These are phyloP conservation scores for Coemansia brasiliensis DNA, from an alignment of 192 early-diverging fungal genomes.

Conservation along the genomic window DNA sequence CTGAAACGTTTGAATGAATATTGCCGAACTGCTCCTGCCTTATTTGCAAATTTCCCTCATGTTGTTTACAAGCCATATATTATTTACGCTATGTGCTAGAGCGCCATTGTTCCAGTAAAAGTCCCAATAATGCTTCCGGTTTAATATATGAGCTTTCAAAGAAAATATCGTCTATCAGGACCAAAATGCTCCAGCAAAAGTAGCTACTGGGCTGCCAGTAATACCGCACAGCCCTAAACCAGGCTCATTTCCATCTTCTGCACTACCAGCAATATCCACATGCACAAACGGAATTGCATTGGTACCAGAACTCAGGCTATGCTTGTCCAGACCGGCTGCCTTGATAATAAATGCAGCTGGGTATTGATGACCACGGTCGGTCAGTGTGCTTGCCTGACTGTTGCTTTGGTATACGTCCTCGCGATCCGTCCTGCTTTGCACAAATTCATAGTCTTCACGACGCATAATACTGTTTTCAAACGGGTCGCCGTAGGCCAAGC, in stretches of 20 bases:
- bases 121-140: no score
- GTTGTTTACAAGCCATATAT: no score
- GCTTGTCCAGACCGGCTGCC: constrained; percentile 73
- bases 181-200: constrained; percentile 74
- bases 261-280: constrained; percentile 80
- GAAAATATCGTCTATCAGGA: constrained; percentile 4
- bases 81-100: no score
- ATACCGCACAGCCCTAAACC: constrained; percentile 70
- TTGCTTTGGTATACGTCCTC: constrained; percentile 89
- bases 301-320: constrained; percentile 62
- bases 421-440: constrained; percentile 62
- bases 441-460: constrained; percentile 71
- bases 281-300: constrained; percentile 79
- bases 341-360: constrained; percentile 81
- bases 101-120: no score
- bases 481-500: constrained; percentile 73
- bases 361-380: constrained; percentile 81
- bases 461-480: constrained; percentile 81
- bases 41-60: not conserved
- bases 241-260: constrained; percentile 62
- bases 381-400: constrained; percentile 66
- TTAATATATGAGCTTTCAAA: no score
- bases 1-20: no score
- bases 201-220: constrained; percentile 75
- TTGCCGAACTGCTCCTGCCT: constrained; percentile 1